These are phyloP conservation scores for Phytomonas serpens DNA, from an alignment of 208 protist species.

Conservation along the genomic window DNA sequence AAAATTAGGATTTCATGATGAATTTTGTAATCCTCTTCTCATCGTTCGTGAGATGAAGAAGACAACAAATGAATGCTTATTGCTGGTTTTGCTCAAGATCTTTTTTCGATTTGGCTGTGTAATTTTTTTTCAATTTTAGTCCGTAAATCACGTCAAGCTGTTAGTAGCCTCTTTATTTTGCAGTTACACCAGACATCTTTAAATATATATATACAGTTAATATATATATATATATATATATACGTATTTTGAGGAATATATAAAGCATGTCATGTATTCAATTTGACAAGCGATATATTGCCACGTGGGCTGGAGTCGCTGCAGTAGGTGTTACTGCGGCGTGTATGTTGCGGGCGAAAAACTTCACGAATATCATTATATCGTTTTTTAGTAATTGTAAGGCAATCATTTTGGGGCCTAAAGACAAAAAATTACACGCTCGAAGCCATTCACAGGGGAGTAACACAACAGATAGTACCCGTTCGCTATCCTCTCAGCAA, in stretches of 20 bases:
- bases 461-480: neutral
- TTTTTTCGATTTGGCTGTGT: conserved; percentile 14
- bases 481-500: conserved; percentile 12
- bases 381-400: neutral
- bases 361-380: neutral
- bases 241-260: neutral
- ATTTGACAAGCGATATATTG: neutral
- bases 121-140: conserved; percentile 2
- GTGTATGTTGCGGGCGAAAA: neutral
- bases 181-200: neutral
- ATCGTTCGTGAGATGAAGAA: conserved; percentile 1
- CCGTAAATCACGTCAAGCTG: neutral
- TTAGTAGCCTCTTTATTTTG: neutral
- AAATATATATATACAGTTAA: no score
- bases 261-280: neutral
- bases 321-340: neutral
- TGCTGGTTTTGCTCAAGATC: neutral
- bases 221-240: neutral
- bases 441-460: neutral
- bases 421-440: neutral
- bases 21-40: neutral
- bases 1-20: neutral
- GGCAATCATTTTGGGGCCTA: neutral
- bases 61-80: neutral
- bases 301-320: neutral